Percentiles rank a stretch among this genome's conserved stretches.
phyloP scores from a whole-genome alignment of 352 stramenopile genomes.

The Pythium sukuiense region DNA sequence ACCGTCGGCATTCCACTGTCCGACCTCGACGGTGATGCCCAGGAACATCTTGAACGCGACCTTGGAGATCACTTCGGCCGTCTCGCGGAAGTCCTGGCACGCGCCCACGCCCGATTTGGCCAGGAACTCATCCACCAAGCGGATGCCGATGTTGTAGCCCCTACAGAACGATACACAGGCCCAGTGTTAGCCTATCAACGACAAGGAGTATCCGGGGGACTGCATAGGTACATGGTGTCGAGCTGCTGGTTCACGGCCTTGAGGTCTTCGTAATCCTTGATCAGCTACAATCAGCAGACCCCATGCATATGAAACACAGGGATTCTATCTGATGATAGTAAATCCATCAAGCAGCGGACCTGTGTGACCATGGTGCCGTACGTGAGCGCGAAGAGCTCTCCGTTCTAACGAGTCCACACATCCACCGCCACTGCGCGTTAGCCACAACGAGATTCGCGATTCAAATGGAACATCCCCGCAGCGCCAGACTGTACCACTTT shows the following conservation, averaged over 20 bases:
- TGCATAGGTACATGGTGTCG: conserved; percentile 84
- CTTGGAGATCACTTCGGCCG: conserved; percentile 94
- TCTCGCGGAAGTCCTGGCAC: conserved; percentile 92
- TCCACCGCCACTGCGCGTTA: neutral
- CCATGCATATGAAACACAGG: neutral
- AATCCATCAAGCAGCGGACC: conserved; percentile 25
- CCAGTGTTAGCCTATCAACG: neutral
- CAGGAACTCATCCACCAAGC: conserved; percentile 97
- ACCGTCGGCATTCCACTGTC: conserved; percentile 87
- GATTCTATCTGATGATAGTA: neutral
- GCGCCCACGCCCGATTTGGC: conserved; percentile 90
- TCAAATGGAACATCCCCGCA: neutral
- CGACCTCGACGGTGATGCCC: conserved; percentile 92
- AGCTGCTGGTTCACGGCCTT: conserved; percentile 95
- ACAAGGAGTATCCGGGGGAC: neutral
- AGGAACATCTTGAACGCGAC: conserved; percentile 98
- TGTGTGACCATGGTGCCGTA: conserved; percentile 97
- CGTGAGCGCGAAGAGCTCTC: conserved; percentile 97
- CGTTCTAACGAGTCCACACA: conserved; percentile 61
- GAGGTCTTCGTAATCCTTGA: conserved; percentile 96
- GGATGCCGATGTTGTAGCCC: conserved; percentile 97
- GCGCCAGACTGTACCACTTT: conserved; percentile 77
- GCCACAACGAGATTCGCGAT: neutral
- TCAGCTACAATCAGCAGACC: conserved; percentile 52
- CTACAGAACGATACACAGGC: conserved; percentile 25